phyloP scores from a whole-genome alignment of 331 rosid species.

The Rosa hybrid region DNA sequence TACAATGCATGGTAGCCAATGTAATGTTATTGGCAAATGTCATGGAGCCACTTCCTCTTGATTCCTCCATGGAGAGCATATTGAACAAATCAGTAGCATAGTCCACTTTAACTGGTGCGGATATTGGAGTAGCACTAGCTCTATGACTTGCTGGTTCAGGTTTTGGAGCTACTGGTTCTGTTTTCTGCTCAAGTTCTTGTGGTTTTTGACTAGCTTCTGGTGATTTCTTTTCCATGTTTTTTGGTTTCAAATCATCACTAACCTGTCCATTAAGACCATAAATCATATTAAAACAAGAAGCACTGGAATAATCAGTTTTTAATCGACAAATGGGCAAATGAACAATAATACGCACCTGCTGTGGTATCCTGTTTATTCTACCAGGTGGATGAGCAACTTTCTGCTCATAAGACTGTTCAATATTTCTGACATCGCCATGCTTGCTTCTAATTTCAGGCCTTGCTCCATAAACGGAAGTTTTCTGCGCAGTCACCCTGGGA shows the following conservation, averaged over 20 bases:
- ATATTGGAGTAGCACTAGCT: not conserved
- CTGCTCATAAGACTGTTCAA: conserved; percentile 2
- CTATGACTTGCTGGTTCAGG: not conserved
- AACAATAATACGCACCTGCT: conserved; percentile 14
- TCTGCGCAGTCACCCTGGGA: conserved; percentile 11
- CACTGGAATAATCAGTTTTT: not conserved
- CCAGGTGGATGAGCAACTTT: not conserved
- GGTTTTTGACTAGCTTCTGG: not conserved
- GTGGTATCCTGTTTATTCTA: not conserved
- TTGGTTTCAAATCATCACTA: conserved; percentile 1
- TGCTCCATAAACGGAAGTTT: not conserved
- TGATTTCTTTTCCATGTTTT: not conserved
- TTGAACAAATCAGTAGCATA: conserved; percentile 25
- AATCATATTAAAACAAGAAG: not conserved
- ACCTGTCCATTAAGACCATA: conserved; percentile 22
- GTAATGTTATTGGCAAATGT: conserved; percentile 1
- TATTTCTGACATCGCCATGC: conserved; percentile 4
- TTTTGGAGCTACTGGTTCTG: conserved; percentile 9
- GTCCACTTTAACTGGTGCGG: conserved; percentile 20
- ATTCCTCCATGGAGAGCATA: conserved; percentile 17
- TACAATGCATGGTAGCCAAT: conserved; percentile 10
- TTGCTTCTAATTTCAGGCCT: not conserved
- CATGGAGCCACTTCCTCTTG: not conserved
- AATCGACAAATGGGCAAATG: not conserved
- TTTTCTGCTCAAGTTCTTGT: conserved; percentile 10